phyloP scores from a whole-genome alignment of 345 rosid species.

The Brassica cretica region DNA sequence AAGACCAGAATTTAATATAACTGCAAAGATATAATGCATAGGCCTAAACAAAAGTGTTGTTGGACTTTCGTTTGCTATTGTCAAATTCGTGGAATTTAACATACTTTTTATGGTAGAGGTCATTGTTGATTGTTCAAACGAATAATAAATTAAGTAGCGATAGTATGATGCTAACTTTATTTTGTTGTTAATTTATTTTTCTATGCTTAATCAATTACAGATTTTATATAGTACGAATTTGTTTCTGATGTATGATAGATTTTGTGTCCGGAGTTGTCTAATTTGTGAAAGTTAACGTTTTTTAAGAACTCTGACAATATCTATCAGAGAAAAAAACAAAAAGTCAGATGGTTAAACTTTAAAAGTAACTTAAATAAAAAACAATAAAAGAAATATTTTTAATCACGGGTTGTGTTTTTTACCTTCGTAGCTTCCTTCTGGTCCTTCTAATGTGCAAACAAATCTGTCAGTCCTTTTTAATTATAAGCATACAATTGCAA shows the following conservation, averaged over 20 bases:
- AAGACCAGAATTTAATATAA: not conserved
- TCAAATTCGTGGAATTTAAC: not conserved
- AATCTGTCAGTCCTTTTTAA: constrained; percentile 36
- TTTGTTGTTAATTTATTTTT: constrained; percentile 20
- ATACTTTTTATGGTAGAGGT: not conserved
- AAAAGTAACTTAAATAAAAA: not conserved
- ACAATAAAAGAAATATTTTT: not conserved
- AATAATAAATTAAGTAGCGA: not conserved
- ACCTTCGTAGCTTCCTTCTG: constrained; percentile 29
- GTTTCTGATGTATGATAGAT: constrained; percentile 26
- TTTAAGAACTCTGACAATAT: constrained; percentile 22
- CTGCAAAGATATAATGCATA: not conserved
- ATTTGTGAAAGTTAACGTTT: constrained; percentile 38
- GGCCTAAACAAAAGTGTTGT: not conserved
- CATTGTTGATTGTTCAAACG: not conserved
- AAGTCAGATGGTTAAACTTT: constrained; percentile 19
- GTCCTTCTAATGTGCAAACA: constrained; percentile 37
- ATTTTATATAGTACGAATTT: not conserved
- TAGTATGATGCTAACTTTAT: not conserved
- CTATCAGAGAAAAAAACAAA: constrained; percentile 13
- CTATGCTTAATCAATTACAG: constrained; percentile 4
- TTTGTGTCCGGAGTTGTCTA: constrained; percentile 17
- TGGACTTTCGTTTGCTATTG: not conserved
- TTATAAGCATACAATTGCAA: constrained; percentile 41
- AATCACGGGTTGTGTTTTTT: constrained; percentile 43